Conservation (phyloP, 805 yeast species). For the Yamadazyma takamatsuzukensis region DNA sequence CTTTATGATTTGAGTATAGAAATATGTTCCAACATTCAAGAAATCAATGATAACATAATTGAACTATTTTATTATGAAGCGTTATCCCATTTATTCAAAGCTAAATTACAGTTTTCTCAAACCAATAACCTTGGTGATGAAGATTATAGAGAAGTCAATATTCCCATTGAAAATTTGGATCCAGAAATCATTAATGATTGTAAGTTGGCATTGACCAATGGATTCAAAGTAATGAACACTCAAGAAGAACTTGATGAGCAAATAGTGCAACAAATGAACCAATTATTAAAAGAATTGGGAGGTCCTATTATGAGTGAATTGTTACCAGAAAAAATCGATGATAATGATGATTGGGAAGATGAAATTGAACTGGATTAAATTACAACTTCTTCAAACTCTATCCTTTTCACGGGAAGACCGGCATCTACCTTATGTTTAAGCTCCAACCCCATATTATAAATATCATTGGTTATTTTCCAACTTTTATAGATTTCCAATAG, state of each 20-base stretch:
- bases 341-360: conserved; percentile 49
- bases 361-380: conserved; percentile 32
- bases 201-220: conserved; percentile 41
- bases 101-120: conserved; percentile 18
- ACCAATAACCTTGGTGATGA: conserved; percentile 30
- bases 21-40: conserved; percentile 65
- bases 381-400: too few relatives aligned
- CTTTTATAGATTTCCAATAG: too few relatives aligned
- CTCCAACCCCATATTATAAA: too few relatives aligned
- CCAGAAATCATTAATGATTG: conserved; percentile 39
- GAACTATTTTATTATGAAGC: conserved; percentile 85
- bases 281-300: conserved; percentile 53
- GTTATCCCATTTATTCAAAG: conserved; percentile 55
- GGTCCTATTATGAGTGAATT: conserved; percentile 50
- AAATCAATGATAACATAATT: conserved; percentile 78
- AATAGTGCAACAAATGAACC: conserved; percentile 49
- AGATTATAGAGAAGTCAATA: conserved; percentile 42
- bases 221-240: conserved; percentile 39
- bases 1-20: conserved; percentile 61
- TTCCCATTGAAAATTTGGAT: conserved; percentile 20
- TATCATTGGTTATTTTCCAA: too few relatives aligned
- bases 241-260: conserved; percentile 55
- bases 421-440: too few relatives aligned
- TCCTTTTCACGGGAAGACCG: too few relatives aligned
- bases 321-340: conserved; percentile 29